Percentiles rank a stretch among this genome's conserved stretches.
These are phyloP conservation scores for Cymbopogon citratus DNA, from an alignment of 176 grass and related monocot species.

Conservation along the genomic window DNA sequence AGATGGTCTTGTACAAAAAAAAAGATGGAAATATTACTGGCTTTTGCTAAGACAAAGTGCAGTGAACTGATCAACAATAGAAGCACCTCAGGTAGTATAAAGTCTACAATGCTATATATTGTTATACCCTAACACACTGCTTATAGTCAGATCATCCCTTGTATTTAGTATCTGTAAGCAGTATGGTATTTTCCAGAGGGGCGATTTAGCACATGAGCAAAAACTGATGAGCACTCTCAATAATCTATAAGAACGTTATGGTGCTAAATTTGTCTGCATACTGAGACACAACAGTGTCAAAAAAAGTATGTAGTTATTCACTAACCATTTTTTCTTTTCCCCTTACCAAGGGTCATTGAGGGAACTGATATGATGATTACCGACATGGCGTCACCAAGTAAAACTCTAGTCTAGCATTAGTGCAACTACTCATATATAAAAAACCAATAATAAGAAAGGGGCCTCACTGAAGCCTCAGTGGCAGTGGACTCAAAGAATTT, in stretches of 20 bases:
- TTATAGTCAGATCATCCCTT: neutral
- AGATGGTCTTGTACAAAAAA: neutral
- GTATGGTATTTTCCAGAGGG: neutral
- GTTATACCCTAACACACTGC: neutral
- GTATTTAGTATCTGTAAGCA: neutral
- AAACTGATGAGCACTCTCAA: neutral
- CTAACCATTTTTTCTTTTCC: neutral
- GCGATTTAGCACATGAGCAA: neutral
- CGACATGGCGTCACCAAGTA: neutral
- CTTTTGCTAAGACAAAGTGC: neutral
- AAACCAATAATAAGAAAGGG: constrained; percentile 4
- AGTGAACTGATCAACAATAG: neutral
- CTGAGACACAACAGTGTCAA: neutral
- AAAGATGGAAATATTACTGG: neutral
- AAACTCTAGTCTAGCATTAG: neutral
- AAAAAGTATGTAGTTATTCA: neutral
- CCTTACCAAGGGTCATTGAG: neutral
- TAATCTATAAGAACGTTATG: constrained; percentile 1
- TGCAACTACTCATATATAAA: neutral
- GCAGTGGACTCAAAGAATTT: constrained; percentile 72
- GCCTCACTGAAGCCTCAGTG: constrained; percentile 44
- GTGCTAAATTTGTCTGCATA: neutral
- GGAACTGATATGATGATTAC: neutral
- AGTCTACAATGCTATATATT: constrained; percentile 7
- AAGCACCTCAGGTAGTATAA: neutral